Evolutionary conservation across 1,284 basidiomycete species (phyloP).

Genomic region (Ustilago esculenta): DNA sequence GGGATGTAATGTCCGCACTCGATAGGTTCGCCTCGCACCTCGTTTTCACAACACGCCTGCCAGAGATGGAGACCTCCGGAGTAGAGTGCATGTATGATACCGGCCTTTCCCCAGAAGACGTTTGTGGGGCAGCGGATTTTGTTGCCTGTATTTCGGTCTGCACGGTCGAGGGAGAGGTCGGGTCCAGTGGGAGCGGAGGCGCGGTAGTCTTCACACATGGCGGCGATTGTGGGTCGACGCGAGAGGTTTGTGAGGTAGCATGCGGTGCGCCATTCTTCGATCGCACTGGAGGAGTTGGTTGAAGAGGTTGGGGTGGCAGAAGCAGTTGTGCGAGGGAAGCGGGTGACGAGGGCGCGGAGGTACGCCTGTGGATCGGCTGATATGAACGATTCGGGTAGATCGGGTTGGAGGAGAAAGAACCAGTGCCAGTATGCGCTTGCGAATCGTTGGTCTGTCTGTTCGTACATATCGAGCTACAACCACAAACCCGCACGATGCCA

Average conservation of each 20-base stretch:
- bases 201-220: slow-evolving; percentile 68
- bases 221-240: slow-evolving; percentile 4
- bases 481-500: neutral
- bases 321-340: slow-evolving; percentile 21
- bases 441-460: slow-evolving; percentile 63
- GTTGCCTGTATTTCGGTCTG: slow-evolving; percentile 51
- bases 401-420: slow-evolving; percentile 68
- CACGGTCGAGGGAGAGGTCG: slow-evolving; percentile 66
- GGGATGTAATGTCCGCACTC: slow-evolving; percentile 68
- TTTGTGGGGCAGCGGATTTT: slow-evolving; percentile 58
- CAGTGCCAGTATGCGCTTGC: slow-evolving; percentile 65
- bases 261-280: slow-evolving; percentile 12
- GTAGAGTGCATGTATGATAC: slow-evolving; percentile 63
- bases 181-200: slow-evolving; percentile 64
- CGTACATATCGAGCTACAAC: slow-evolving; percentile 66
- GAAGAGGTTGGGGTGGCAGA: neutral
- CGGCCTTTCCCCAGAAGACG: slow-evolving; percentile 67
- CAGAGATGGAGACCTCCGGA: slow-evolving; percentile 61
- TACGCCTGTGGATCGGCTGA: slow-evolving; percentile 63
- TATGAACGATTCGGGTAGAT: slow-evolving; percentile 67
- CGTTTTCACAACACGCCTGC: slow-evolving; percentile 50
- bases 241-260: slow-evolving; percentile 21
- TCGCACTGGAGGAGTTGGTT: neutral
- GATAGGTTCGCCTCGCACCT: slow-evolving; percentile 53
- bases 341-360: slow-evolving; percentile 53